Base-by-base conservation (phyloP, 225 moss, liverwort and hornwort species). In the Marchantia paleacea region DNA sequence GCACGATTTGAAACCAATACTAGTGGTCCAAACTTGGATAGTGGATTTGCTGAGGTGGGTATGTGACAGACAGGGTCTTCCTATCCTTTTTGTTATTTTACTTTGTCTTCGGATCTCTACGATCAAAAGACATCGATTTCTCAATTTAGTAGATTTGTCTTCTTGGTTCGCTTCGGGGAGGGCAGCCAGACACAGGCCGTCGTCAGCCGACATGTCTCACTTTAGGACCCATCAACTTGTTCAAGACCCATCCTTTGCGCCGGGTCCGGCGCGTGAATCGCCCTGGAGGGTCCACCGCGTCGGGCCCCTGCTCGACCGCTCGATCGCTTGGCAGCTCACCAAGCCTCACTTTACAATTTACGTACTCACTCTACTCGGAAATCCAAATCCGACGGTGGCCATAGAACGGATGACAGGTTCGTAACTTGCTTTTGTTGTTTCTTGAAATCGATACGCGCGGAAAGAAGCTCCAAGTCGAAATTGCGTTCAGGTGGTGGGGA, bases 201-300 rank as follows among this genome's bases (percentile, higher is more conserved):
- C 68, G 68, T 68, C 68, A 68, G 66, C 66, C 68, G 68, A 68
- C 68, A 68, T 68, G 68, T 68, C 30, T 68, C 31, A 15, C 68
- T 13, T n/a, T 30, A 68, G 68, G 68, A 68, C 68, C 3, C 31
- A 30, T 31, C 30, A 31, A 29, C 30, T 30, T 1, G 28, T 68
- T 30, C 68, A 26, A 68, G 68, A 68, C 68, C 30, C 68, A 12
- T 9, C 29, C 31, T 12, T 3, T 57, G 19, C 14, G 14, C 68
- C 68, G 68, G n/a, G 68, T 68, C 68, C 68, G 68, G 68, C 68
- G 68, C 28, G 28, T 68, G 68, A 24, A 68, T 14, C 68, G 14
- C 31, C 12, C 9, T 0, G 29, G 8, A n/a, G n/a, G n/a, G n/a
- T n/a, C n/a, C n/a, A n/a, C n/a, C n/a, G 0, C 29, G 68, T 68